These are phyloP conservation scores for Metschnikowia similis DNA, from an alignment of 805 yeast genomes.

Conservation along the genomic window DNA sequence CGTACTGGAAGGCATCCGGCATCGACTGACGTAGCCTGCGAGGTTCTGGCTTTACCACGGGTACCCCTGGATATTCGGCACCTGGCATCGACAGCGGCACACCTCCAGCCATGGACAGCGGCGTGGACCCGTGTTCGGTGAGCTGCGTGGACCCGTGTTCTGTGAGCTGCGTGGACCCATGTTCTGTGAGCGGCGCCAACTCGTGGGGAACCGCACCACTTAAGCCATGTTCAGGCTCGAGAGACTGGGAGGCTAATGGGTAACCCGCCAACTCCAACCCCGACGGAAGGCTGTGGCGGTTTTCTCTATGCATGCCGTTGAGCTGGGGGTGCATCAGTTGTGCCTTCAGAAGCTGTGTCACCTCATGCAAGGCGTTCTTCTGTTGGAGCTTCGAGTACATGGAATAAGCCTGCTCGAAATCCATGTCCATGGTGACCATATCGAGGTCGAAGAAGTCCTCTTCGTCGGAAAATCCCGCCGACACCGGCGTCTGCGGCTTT, in stretches of 20 bases:
- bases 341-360: constrained; percentile 37
- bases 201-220: too few relatives aligned
- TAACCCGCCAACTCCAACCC: too few relatives aligned
- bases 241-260: too few relatives aligned
- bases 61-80: background rate
- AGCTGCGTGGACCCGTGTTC: too few relatives aligned
- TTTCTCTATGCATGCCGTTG: too few relatives aligned
- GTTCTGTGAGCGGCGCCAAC: too few relatives aligned
- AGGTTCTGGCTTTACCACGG: background rate
- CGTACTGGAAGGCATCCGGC: background rate
- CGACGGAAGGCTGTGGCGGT: too few relatives aligned
- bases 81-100: too few relatives aligned
- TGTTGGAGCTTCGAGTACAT: constrained; percentile 39
- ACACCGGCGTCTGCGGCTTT: background rate
- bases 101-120: too few relatives aligned
- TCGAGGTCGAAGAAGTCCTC: constrained; percentile 23
- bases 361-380: constrained; percentile 29
- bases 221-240: too few relatives aligned
- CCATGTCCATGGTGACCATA: constrained; percentile 39
- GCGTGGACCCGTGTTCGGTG: too few relatives aligned
- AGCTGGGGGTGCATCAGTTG: constrained; percentile 21
- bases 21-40: background rate
- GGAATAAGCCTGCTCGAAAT: constrained; percentile 42
- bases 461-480: constrained; percentile 14
- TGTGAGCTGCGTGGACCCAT: too few relatives aligned